Evolutionary conservation across 305 asterid genomes (phyloP), one percentile per base, ranked within the genome.

Genomic region (Fraxinus greggii): DNA sequence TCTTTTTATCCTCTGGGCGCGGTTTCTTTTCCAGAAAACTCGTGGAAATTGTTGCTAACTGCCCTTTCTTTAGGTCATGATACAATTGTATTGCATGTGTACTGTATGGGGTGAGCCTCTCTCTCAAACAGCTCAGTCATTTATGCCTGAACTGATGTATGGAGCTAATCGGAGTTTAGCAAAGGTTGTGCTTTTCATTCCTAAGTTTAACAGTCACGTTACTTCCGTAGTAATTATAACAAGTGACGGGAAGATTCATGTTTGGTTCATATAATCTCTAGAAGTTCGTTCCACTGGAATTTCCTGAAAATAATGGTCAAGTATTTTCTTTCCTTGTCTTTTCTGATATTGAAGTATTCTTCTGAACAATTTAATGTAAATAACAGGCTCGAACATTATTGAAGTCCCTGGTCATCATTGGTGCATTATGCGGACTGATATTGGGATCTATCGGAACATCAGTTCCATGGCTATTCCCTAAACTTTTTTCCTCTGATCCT

Each of bases 101-200:
- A 80, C 97, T 7, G 97, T 93, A 78, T 94, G 89, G 90, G 97
- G 97, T 79, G 98, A 95, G 83, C 98, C 98, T 78, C 97, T 95
- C 65, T 93, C 99, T 80, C 98, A 95, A 87, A 95, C 99, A 15
- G 95, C 98, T 29, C 99, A 94, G 88, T 92, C 98, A 72, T 94
- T 92, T 88, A 92, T 93, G 97, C 98, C 97, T 1, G 97, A 93
- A 87, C 82, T 93, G 85, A 83, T 94, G 45, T 91, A 90, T 85
- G 98, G 97, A 88, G 92, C 87, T 63, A 93, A 88, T 65, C 90
- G 94, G 78, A 94, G 89, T 87, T 86, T 92, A 82, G 70, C 90
- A 24, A 95, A 95, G 99, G 99, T 93, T 61, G 85, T 77, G 79
- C 82, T 83, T 81, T 77, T 65, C 26, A 29, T 48, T 19, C 65